phyloP scores from a whole-genome alignment of 2,329 filamentous ascomycete genomes.

The Clonostachys byssicola region DNA sequence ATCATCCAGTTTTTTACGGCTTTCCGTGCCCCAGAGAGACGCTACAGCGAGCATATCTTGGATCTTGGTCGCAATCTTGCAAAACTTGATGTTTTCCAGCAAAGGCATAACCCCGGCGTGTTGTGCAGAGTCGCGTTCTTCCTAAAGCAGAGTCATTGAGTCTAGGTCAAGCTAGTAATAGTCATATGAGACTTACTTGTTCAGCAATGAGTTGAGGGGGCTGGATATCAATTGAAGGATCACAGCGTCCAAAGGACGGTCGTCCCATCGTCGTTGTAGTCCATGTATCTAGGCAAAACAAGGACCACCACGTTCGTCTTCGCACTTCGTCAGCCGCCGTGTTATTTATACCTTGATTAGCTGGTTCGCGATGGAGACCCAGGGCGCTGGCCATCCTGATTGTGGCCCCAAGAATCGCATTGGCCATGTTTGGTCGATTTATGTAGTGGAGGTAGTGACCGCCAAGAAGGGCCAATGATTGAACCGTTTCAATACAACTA shows the following conservation, averaged over 20 bases:
- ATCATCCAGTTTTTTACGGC: conserved; percentile 61
- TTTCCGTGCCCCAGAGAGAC: conserved; percentile 61
- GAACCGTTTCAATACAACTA: conserved; percentile 8
- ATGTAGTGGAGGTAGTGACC: conserved; percentile 75
- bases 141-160: background rate
- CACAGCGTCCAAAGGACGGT: conserved; percentile 65
- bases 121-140: conserved; percentile 44
- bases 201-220: conserved; percentile 51
- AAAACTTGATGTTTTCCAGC: conserved; percentile 75
- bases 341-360: conserved; percentile 3
- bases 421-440: conserved; percentile 71
- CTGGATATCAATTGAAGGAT: conserved; percentile 61
- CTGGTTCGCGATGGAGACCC: conserved; percentile 60
- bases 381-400: conserved; percentile 71
- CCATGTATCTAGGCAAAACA: conserved; percentile 74
- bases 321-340: conserved; percentile 42
- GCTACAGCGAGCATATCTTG: conserved; percentile 71
- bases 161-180: background rate
- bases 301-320: conserved; percentile 69
- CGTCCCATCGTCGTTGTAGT: conserved; percentile 66
- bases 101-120: conserved; percentile 65
- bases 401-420: conserved; percentile 65
- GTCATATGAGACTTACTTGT: conserved; percentile 14
- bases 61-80: conserved; percentile 72
- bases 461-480: conserved; percentile 48